Conservation (phyloP, 2,329 filamentous ascomycete genomes). For the Aspergillus neotritici region DNA sequence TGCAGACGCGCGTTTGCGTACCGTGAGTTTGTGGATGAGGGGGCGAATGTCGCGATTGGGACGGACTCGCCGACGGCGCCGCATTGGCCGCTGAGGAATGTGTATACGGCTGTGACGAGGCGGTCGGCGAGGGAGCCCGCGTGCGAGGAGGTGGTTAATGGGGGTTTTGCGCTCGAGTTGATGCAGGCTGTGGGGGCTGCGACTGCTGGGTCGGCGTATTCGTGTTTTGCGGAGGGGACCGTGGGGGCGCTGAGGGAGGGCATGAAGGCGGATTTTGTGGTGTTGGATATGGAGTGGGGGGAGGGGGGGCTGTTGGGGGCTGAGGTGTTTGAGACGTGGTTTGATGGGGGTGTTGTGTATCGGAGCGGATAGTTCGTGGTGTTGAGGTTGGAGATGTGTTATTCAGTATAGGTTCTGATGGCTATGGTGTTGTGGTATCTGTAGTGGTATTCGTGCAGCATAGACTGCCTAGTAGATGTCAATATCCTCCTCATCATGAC, state of each 20-base stretch:
- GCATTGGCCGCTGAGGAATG: slow-evolving; percentile 40
- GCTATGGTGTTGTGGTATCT: too few species aligned
- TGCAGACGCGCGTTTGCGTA: slow-evolving; percentile 47
- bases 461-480: too few species aligned
- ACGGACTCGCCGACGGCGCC: slow-evolving; percentile 47
- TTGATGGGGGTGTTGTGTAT: slow-evolving; percentile 33
- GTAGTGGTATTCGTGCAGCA: too few species aligned
- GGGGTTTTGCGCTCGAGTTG: slow-evolving; percentile 38
- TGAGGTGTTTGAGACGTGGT: slow-evolving; percentile 40
- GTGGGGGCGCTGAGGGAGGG: slow-evolving; percentile 36
- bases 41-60: slow-evolving; percentile 42
- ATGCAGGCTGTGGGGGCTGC: slow-evolving; percentile 41
- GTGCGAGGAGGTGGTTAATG: slow-evolving; percentile 34
- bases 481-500: too few species aligned
- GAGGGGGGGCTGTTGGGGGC: slow-evolving; percentile 35
- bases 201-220: slow-evolving; percentile 42
- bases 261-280: slow-evolving; percentile 41
- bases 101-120: slow-evolving; percentile 48
- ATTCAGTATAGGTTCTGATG: too few species aligned
- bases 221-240: slow-evolving; percentile 39
- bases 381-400: not conserved
- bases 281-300: slow-evolving; percentile 40
- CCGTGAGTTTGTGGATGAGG: slow-evolving; percentile 41
- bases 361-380: slow-evolving; percentile 1
- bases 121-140: slow-evolving; percentile 38